These are phyloP conservation scores for Diaporthe aspalathi DNA, from an alignment of 2,329 filamentous ascomycete species.

Conservation along the genomic window DNA sequence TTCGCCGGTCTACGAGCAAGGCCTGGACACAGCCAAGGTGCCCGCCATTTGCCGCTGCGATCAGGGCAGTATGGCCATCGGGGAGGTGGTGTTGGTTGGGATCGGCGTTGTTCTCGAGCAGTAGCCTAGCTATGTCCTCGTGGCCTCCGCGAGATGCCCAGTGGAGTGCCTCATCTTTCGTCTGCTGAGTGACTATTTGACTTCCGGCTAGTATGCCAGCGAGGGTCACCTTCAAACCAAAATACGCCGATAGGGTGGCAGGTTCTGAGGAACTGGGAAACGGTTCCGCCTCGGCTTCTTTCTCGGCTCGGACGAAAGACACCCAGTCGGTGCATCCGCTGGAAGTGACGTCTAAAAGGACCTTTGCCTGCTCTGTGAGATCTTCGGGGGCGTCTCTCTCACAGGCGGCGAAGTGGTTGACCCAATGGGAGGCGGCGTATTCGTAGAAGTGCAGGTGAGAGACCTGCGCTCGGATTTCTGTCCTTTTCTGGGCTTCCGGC, in stretches of 20 bases:
- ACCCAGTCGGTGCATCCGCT: slow-evolving; percentile 19
- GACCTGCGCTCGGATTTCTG: slow-evolving; percentile 6
- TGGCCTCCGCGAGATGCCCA: slow-evolving; percentile 11
- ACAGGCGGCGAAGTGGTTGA: slow-evolving; percentile 2
- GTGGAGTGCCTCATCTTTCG: background rate
- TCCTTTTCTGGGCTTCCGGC: background rate
- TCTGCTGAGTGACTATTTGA: background rate
- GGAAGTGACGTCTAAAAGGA: background rate
- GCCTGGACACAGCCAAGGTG: background rate
- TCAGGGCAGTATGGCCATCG: slow-evolving; percentile 1
- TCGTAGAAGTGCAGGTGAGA: slow-evolving; percentile 14
- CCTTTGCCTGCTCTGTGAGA: background rate
- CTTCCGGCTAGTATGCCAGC: background rate
- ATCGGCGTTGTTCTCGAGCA: background rate
- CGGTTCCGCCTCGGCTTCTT: background rate
- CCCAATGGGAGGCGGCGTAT: slow-evolving; percentile 6
- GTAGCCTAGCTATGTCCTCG: background rate
- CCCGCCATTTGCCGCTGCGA: background rate
- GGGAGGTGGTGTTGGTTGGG: background rate
- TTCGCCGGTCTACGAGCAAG: background rate
- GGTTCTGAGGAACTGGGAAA: slow-evolving; percentile 3
- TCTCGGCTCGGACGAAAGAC: slow-evolving; percentile 1
- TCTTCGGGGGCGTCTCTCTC: background rate
- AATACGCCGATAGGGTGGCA: background rate
- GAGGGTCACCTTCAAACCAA: background rate